Base-by-base conservation (phyloP, 2,329 filamentous ascomycete species). In the Lanzia echinophila region DNA sequence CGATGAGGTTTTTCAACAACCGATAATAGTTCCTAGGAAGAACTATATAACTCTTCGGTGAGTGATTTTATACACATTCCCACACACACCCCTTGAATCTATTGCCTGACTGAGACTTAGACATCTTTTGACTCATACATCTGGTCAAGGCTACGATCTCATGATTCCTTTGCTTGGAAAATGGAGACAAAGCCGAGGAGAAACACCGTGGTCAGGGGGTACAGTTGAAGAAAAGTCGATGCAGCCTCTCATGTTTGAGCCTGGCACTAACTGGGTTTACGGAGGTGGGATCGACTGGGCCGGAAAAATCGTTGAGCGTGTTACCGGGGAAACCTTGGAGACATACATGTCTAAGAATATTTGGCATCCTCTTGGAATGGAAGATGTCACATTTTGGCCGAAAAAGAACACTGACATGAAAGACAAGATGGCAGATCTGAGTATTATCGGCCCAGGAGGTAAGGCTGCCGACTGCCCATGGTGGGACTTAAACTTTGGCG, bases 221-320 rank as follows among this genome's bases (percentile, higher is more conserved):
- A 44, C 41, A 6, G 22, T n/a, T 7, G 41, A 44, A 44, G 41
- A 22, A 2, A 44, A 44, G 24, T 20, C 41, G 7, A 28, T 11
- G 6, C 50, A 44, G 11, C 83, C 83, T 1, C 67, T 88, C 15
- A 64, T 86, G 1, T 82, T 83, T 58, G 82, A 86, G 60, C 83
- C 84, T 0, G 83, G 83, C 0, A 73, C 76, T 24, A 70, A 70
- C 3, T 87, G 80, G 79, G 74, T 81, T 55, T 86, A 87, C 19
- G 74, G 78, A 1, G 69, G 70, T 6, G 67, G 67, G 11, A 67
- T 81, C 6, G 79, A 82, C 60, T 82, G 78, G 78, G 79, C 75
- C 0, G 79, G 79, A 2, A 62, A 77, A 2, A 68, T 72, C 0
- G 61, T 82, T 1, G 72, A 79, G 59, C 71, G 79, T 6, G 50